Evolutionary conservation across 1,284 basidiomycete genomes (phyloP).

Genomic region (Fomitopsis betulina): DNA sequence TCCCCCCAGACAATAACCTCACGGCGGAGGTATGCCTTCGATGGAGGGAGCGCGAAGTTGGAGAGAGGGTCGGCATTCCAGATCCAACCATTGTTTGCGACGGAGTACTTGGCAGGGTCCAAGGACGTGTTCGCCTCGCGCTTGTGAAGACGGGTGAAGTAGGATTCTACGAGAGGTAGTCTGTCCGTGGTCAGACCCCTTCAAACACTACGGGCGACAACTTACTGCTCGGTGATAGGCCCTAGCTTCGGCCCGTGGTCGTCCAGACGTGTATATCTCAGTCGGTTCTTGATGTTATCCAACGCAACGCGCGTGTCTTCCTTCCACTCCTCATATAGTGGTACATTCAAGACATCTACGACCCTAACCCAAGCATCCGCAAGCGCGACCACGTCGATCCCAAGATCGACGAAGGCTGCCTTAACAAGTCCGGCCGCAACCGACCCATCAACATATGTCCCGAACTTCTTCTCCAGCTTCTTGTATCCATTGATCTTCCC

Average conservation of each 20-base stretch:
- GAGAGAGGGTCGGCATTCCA: slow-evolving; percentile 94
- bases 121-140: slow-evolving; percentile 46
- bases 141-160: slow-evolving; percentile 77
- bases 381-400: slow-evolving; percentile 46
- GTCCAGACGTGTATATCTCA: slow-evolving; percentile 81
- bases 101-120: slow-evolving; percentile 68
- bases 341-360: slow-evolving; percentile 83
- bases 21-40: slow-evolving; percentile 93
- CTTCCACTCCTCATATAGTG: slow-evolving; percentile 83
- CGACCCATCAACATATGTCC: slow-evolving; percentile 55
- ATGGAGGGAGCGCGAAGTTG: slow-evolving; percentile 93
- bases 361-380: slow-evolving; percentile 72
- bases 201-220: neutral
- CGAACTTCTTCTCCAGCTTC: slow-evolving; percentile 63
- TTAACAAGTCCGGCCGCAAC: slow-evolving; percentile 68
- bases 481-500: slow-evolving; percentile 55
- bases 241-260: slow-evolving; percentile 83
- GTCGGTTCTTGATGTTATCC: slow-evolving; percentile 69
- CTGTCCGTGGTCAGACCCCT: slow-evolving; percentile 49
- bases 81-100: slow-evolving; percentile 99
- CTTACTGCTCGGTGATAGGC: slow-evolving; percentile 71
- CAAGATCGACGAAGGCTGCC: slow-evolving; percentile 58
- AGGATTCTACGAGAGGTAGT: slow-evolving; percentile 78
- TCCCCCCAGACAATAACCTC: slow-evolving; percentile 98
- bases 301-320: slow-evolving; percentile 75